These are phyloP conservation scores for Cercophora scortea DNA, from an alignment of 495 filamentous ascomycete genomes.

Conservation along the genomic window DNA sequence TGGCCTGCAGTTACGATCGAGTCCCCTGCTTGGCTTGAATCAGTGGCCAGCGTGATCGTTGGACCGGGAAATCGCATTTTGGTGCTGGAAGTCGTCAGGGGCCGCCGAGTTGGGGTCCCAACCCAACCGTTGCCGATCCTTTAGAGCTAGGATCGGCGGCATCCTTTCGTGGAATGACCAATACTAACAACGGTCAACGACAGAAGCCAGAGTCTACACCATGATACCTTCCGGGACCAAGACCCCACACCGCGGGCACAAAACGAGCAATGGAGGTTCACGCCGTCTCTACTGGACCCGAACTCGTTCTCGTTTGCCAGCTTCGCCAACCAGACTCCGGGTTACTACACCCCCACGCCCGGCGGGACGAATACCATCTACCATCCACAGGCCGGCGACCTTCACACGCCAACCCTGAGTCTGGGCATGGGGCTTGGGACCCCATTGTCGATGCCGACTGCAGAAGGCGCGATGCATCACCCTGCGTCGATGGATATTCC, in stretches of 20 bases:
- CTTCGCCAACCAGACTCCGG: constrained; percentile 70
- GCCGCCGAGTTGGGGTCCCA: background rate
- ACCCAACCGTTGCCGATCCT: constrained; percentile 1
- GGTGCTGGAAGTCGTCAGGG: no score
- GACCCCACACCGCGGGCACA: constrained; percentile 71
- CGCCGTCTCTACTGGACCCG: constrained; percentile 79
- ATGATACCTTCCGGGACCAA: constrained; percentile 59
- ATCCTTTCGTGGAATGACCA: background rate
- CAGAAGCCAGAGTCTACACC: constrained; percentile 31
- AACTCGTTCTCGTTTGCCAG: constrained; percentile 70
- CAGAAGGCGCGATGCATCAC: constrained; percentile 51
- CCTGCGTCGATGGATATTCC: constrained; percentile 49
- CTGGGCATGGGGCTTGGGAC: constrained; percentile 63
- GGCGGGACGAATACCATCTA: constrained; percentile 76
- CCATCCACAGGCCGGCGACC: constrained; percentile 77
- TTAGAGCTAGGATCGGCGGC: background rate
- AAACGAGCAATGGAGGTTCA: constrained; percentile 75
- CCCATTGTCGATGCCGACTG: constrained; percentile 71
- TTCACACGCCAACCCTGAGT: constrained; percentile 73
- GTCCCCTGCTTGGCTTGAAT: no score
- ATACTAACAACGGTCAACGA: background rate
- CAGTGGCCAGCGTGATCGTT: no score
- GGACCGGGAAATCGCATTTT: no score
- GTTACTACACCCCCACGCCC: constrained; percentile 85
- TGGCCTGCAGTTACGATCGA: no score